Evolutionary conservation across 2,329 filamentous ascomycete species (phyloP).

Genomic region (Fusarium subtropicale): DNA sequence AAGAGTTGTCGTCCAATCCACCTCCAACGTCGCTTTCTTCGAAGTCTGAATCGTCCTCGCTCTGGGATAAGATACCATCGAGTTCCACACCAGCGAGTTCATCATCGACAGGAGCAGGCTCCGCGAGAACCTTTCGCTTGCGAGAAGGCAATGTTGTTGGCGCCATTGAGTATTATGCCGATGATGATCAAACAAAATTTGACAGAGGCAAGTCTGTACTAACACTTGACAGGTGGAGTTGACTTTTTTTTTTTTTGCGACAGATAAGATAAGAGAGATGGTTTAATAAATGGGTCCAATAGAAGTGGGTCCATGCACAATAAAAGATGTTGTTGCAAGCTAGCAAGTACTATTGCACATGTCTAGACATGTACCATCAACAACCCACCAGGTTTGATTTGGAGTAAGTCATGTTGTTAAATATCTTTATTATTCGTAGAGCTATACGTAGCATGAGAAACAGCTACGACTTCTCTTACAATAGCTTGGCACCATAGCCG

Average conservation of each 20-base stretch:
- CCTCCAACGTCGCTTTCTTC: slow-evolving; percentile 54
- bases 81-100: slow-evolving; percentile 60
- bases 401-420: too few relatives aligned
- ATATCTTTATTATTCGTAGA: too few relatives aligned
- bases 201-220: not conserved
- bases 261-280: slow-evolving; percentile 34
- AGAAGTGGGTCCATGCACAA: not conserved
- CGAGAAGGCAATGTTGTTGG: slow-evolving; percentile 35
- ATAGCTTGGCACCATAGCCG: not conserved
- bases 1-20: slow-evolving; percentile 47
- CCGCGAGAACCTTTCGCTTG: slow-evolving; percentile 42
- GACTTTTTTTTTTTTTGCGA: slow-evolving; percentile 17
- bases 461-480: too few relatives aligned
- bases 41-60: slow-evolving; percentile 68
- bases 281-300: not conserved
- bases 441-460: too few relatives aligned
- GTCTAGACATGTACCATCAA: too few relatives aligned
- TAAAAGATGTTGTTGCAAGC: not conserved
- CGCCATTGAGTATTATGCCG: slow-evolving; percentile 35
- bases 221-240: not conserved
- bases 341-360: too few relatives aligned
- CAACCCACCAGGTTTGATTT: too few relatives aligned
- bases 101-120: slow-evolving; percentile 30
- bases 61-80: slow-evolving; percentile 67
- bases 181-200: slow-evolving; percentile 2